These are phyloP conservation scores for Exophiala bonariae DNA, from an alignment of 2,329 filamentous ascomycete genomes.

Conservation along the genomic window DNA sequence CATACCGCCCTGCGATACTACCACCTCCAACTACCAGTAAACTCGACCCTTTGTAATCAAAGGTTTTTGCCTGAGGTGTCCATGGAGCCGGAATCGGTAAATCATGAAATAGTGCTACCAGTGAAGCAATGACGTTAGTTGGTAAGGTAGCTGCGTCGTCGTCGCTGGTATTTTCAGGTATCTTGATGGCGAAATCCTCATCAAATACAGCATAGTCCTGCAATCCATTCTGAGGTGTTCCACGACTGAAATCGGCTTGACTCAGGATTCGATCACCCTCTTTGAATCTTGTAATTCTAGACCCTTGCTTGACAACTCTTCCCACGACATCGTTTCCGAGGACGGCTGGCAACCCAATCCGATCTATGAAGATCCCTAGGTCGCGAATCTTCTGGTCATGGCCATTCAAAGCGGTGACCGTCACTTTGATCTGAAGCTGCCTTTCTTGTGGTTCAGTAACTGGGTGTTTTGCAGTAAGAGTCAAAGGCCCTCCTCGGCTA, in stretches of 20 bases:
- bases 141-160: conserved; percentile 40
- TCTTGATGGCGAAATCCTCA: conserved; percentile 29
- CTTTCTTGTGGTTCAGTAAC: conserved; percentile 33
- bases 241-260: conserved; percentile 22
- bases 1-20: conserved; percentile 28
- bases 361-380: conserved; percentile 36
- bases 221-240: conserved; percentile 30
- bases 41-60: conserved; percentile 22
- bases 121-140: conserved; percentile 36
- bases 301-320: conserved; percentile 31
- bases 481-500: conserved; percentile 17
- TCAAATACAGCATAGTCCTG: conserved; percentile 42
- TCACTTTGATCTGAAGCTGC: conserved; percentile 41
- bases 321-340: conserved; percentile 39
- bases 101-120: conserved; percentile 39
- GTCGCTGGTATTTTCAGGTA: conserved; percentile 37
- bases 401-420: conserved; percentile 34
- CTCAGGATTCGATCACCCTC: conserved; percentile 37
- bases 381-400: conserved; percentile 43
- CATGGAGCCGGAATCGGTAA: conserved; percentile 30
- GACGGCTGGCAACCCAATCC: conserved; percentile 32
- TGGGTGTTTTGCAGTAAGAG: conserved; percentile 16
- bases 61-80: conserved; percentile 15
- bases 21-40: conserved; percentile 31
- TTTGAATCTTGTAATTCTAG: conserved; percentile 25